A percentile compares a stretch with the other conserved stretches of the same genome.
These are phyloP conservation scores for Apiospora sp. DNA, from an alignment of 2,329 filamentous ascomycete species.

Conservation along the genomic window DNA sequence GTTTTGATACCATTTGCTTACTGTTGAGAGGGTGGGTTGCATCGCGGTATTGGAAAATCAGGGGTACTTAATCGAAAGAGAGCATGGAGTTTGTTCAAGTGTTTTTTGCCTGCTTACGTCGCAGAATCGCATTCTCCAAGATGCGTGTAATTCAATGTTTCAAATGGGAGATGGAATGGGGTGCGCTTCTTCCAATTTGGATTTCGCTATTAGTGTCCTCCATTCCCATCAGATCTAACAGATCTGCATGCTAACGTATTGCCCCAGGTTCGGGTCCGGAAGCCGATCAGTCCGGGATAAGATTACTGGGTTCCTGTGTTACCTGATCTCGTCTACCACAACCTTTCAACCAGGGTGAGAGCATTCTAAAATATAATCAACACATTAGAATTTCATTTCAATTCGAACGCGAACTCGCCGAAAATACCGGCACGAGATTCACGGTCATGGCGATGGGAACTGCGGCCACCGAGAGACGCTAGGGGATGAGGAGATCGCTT, in stretches of 20 bases:
- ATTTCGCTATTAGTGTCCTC: not conserved
- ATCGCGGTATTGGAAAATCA: not conserved
- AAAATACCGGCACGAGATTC: too few relatives aligned
- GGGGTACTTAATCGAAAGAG: not conserved
- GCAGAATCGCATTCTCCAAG: not conserved
- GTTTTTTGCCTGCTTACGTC: not conserved
- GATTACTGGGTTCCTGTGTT: not conserved
- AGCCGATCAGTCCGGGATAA: not conserved
- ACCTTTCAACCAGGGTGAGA: not conserved
- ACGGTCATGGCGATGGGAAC: not conserved
- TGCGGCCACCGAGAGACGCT: not conserved
- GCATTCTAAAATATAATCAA: too few relatives aligned
- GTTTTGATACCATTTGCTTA: slow-evolving; percentile 21
- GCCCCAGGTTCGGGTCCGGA: not conserved
- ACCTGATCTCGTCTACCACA: not conserved
- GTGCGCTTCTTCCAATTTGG: not conserved
- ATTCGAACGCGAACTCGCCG: not conserved
- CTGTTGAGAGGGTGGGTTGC: not conserved
- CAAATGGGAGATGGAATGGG: not conserved
- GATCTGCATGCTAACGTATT: not conserved
- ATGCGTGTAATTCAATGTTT: not conserved
- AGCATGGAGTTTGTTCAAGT: not conserved
- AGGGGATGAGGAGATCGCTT: not conserved
- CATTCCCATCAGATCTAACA: not conserved
- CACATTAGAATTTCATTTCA: too few relatives aligned